Base-by-base conservation (phyloP, 306 rosid genomes). In the Castanea mollissima region DNA sequence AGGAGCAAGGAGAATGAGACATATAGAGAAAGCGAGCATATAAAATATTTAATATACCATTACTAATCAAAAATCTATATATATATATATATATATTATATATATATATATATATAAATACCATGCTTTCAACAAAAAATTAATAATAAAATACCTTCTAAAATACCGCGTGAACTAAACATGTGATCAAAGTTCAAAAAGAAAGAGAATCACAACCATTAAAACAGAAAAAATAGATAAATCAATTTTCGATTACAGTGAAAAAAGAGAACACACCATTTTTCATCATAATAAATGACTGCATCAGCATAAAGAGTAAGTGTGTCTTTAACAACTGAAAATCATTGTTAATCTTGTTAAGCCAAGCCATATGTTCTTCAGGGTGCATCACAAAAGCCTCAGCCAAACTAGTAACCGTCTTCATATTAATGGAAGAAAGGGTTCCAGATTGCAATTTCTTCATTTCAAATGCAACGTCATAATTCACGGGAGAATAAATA, bases 231-330 rank as follows among this genome's bases (percentile, higher is more conserved):
- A 15, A 5, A 63, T 4, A 63, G 11, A 63, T 23, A 1, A 23
- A 15, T 12, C 29, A 62, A 12, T 16, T 35, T 8, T 18, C 35
- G 0, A 32, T 35, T 35, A 8, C 44, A 54, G 34, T 32, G 20
- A 80, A 76, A 58, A 51, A 73, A 65, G 73, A 69, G 74, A 75
- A 73, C 84, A 55, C 76, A 92, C 98, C 79, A 54, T 78, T 75
- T 67, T 65, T 77, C 65, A 78, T 74, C 74, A 78, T 10, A 76
- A 89, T 10, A 74, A 89, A 80, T 78, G 92, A 80, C 83, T 91
- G 92, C 88, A 92, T 55, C 78, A 91, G 74, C 80, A 92, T 85
- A 58, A 92, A 83, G 80, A 90, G 84, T 79, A 90, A 90, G 64
- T 81, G 86, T 15, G 90, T 86, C 86, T 91, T 92, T 14, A 93